phyloP scores from a whole-genome alignment of 2,329 filamentous ascomycete species.

The Monascus ruber region DNA sequence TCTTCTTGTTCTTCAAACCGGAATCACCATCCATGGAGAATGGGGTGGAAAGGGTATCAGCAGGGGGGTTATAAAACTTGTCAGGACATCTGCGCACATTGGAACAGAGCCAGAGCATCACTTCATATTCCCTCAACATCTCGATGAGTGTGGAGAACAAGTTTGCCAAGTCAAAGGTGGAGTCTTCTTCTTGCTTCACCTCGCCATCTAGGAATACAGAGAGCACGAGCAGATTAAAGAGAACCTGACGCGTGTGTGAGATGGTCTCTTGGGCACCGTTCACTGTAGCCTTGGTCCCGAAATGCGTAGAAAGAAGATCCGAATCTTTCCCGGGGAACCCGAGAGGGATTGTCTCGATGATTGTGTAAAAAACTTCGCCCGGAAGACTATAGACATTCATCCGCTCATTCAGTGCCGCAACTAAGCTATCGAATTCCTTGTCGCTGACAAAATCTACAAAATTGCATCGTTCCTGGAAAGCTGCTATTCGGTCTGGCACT shows the following conservation, averaged over 20 bases:
- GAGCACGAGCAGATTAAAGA: constrained; percentile 73
- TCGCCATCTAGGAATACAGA: constrained; percentile 80
- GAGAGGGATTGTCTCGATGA: constrained; percentile 39
- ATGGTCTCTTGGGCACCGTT: constrained; percentile 70
- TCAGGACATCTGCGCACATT: constrained; percentile 26
- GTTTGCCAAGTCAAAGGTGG: constrained; percentile 51
- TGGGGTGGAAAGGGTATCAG: constrained; percentile 13
- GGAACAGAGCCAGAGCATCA: constrained; percentile 52
- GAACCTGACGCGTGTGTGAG: constrained; percentile 58
- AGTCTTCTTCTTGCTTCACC: constrained; percentile 59
- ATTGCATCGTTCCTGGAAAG: constrained; percentile 66
- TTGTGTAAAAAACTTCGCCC: constrained; percentile 41
- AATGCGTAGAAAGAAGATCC: constrained; percentile 48
- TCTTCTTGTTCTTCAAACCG: constrained; percentile 7
- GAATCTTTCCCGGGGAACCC: constrained; percentile 30
- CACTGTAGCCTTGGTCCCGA: constrained; percentile 64
- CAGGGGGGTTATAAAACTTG: constrained; percentile 7
- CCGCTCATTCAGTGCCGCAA: constrained; percentile 56
- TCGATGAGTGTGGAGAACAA: constrained; percentile 54
- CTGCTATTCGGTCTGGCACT: constrained; percentile 62
- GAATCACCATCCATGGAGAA: constrained; percentile 16
- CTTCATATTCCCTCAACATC: constrained; percentile 61
- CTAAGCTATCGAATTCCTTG: constrained; percentile 63
- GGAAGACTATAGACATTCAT: constrained; percentile 38
- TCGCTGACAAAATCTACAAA: constrained; percentile 72